These are phyloP conservation scores for Seiridium cupressi DNA, from an alignment of 2,329 filamentous ascomycete species.

Conservation along the genomic window DNA sequence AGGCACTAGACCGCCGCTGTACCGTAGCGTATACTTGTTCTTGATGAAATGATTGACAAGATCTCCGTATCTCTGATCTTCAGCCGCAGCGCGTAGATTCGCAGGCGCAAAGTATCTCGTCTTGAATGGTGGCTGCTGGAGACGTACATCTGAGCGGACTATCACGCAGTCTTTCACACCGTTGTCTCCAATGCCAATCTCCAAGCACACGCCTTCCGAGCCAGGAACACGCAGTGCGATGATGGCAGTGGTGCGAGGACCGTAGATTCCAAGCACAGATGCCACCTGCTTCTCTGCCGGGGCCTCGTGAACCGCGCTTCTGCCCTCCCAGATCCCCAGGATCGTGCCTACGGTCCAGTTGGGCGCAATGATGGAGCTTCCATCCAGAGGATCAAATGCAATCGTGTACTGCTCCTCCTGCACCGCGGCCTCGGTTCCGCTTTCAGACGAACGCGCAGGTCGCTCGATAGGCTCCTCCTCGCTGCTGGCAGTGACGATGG, in stretches of 20 bases:
- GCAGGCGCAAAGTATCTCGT: conserved; percentile 62
- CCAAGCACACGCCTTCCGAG: conserved; percentile 41
- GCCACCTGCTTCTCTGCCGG: conserved; percentile 43
- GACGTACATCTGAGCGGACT: conserved; percentile 36
- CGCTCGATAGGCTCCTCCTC: conserved; percentile 60
- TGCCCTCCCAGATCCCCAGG: conserved; percentile 56
- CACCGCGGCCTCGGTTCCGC: neutral
- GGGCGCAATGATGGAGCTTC: conserved; percentile 57
- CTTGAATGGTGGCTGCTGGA: conserved; percentile 37
- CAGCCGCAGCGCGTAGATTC: conserved; percentile 56
- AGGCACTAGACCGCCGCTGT: conserved; percentile 60
- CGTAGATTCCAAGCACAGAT: conserved; percentile 51
- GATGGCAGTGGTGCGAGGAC: conserved; percentile 54
- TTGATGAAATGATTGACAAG: conserved; percentile 49
- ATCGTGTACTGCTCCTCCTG: conserved; percentile 49
- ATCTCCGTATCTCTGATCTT: conserved; percentile 45
- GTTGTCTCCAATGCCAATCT: conserved; percentile 41
- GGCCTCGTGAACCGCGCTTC: conserved; percentile 37
- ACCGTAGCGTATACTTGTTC: conserved; percentile 58
- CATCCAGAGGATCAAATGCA: conserved; percentile 63
- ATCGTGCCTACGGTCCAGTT: conserved; percentile 62
- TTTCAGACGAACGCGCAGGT: conserved; percentile 16
- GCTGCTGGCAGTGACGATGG: conserved; percentile 51
- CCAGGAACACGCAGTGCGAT: conserved; percentile 51
- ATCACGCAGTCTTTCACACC: conserved; percentile 30